A percentile compares a stretch with the other conserved stretches of the same genome.
Evolutionary conservation across 225 moss, liverwort and hornwort genomes (phyloP).

Genomic region (Sphagnum contortum): DNA sequence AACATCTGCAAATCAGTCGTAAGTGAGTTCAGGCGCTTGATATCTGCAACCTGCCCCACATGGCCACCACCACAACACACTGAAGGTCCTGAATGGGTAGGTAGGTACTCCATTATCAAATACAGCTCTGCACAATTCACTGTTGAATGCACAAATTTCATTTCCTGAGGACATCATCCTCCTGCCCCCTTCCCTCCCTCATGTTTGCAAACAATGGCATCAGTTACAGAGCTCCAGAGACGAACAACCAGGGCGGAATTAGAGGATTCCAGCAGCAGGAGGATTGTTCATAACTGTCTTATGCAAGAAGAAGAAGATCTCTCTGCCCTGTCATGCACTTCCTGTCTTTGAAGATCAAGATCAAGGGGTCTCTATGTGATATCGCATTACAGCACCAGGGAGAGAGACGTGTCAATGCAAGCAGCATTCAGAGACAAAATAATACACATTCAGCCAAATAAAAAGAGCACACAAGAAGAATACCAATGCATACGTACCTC

Average conservation of each 20-base stretch:
- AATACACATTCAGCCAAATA: too few species aligned
- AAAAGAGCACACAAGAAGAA: too few species aligned
- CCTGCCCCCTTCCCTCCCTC: background rate
- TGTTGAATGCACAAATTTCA: background rate
- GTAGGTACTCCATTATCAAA: background rate
- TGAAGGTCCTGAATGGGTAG: background rate
- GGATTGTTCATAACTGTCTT: too few species aligned
- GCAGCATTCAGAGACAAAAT: too few species aligned
- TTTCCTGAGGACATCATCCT: too few species aligned
- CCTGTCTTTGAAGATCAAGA: too few species aligned
- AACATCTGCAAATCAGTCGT: conserved; percentile 95
- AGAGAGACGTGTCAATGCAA: too few species aligned
- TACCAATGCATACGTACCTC: conserved; percentile 37
- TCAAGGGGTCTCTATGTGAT: too few species aligned
- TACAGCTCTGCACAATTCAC: background rate
- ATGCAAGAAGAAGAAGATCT: too few species aligned
- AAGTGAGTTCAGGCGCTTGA: conserved; percentile 89
- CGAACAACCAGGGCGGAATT: background rate
- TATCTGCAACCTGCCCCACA: conserved; percentile 65
- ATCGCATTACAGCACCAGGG: background rate
- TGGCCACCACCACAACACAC: conserved; percentile 2
- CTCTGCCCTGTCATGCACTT: too few species aligned
- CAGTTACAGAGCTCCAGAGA: background rate
- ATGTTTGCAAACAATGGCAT: too few species aligned
- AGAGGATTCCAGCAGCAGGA: too few species aligned